Percentiles rank a stretch among this genome's conserved stretches.
These are phyloP conservation scores for Lobulomyces angularis DNA, from an alignment of 192 early-diverging fungal genomes.

Conservation along the genomic window DNA sequence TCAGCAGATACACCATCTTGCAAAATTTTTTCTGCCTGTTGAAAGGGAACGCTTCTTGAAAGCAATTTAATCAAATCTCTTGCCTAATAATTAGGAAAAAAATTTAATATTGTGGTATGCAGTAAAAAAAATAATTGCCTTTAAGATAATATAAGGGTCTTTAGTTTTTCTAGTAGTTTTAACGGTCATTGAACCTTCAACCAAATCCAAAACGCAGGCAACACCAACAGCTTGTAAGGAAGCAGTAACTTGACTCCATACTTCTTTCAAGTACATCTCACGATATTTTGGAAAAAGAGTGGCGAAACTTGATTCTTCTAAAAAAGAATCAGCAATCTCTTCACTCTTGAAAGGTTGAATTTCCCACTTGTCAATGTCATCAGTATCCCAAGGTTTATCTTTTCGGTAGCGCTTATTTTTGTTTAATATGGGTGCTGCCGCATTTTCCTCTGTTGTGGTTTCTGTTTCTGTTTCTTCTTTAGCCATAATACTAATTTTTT, in stretches of 20 bases:
- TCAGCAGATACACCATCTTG: slow-evolving; percentile 88
- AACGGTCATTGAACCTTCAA: slow-evolving; percentile 97
- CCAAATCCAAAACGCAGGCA: slow-evolving; percentile 78
- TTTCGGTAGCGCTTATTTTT: slow-evolving; percentile 1
- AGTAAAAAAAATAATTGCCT: slow-evolving; percentile 35
- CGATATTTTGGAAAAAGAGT: slow-evolving; percentile 97
- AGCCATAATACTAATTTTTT: neutral
- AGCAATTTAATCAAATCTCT: slow-evolving; percentile 91
- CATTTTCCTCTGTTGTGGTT: neutral
- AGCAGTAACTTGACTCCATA: slow-evolving; percentile 79
- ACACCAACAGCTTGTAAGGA: slow-evolving; percentile 38
- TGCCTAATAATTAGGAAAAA: slow-evolving; percentile 17
- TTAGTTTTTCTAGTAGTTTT: slow-evolving; percentile 90
- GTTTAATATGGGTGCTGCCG: neutral
- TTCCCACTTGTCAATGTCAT: slow-evolving; percentile 89
- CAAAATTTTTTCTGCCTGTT: slow-evolving; percentile 73
- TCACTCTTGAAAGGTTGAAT: slow-evolving; percentile 75
- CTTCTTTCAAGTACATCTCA: slow-evolving; percentile 81
- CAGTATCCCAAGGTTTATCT: slow-evolving; percentile 71
- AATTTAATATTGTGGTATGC: neutral
- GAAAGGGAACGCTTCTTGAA: slow-evolving; percentile 82
- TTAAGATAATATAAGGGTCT: slow-evolving; percentile 89
- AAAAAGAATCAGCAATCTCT: slow-evolving; percentile 46
- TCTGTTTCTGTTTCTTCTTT: neutral
- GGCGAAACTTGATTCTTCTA: slow-evolving; percentile 93